Percentiles rank a stretch among this genome's conserved stretches.
Evolutionary conservation across 2,329 filamentous ascomycete genomes (phyloP).

Genomic region (Fusarium scirpi): DNA sequence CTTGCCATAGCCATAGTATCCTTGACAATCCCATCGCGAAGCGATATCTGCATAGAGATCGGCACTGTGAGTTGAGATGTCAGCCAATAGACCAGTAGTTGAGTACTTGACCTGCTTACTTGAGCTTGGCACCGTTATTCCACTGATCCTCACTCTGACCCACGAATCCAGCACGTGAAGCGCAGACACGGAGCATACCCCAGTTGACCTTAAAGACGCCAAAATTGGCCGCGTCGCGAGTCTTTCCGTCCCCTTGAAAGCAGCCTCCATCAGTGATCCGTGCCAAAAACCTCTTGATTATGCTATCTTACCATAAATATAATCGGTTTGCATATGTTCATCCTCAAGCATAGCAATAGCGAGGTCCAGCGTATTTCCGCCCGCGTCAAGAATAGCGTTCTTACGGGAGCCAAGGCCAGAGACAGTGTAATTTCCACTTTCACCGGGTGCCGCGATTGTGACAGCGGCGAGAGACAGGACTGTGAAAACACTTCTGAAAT

Average conservation of each 20-base stretch:
- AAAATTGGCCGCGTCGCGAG: constrained; percentile 1
- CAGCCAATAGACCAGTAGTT: no score
- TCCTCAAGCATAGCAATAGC: constrained; percentile 6
- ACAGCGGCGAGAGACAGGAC: not conserved
- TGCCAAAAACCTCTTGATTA: no score
- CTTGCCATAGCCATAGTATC: not conserved
- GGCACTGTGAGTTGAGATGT: not conserved
- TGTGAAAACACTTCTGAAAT: not conserved
- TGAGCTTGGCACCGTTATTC: not conserved
- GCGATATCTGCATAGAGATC: not conserved
- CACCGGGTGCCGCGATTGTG: not conserved
- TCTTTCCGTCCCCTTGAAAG: not conserved
- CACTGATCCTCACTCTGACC: not conserved
- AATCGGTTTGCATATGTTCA: not conserved
- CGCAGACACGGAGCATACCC: constrained; percentile 3
- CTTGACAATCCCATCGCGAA: constrained; percentile 1
- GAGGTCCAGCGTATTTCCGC: not conserved
- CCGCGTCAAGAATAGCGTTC: not conserved
- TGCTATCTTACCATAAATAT: not conserved
- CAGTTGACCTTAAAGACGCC: constrained; percentile 3
- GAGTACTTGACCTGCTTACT: not conserved
- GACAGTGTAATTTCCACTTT: not conserved
- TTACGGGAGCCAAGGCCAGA: not conserved
- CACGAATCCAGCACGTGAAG: not conserved
- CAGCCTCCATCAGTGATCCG: no score